phyloP scores from a whole-genome alignment of 306 rosid species.

The Ochetophila trinervis region DNA sequence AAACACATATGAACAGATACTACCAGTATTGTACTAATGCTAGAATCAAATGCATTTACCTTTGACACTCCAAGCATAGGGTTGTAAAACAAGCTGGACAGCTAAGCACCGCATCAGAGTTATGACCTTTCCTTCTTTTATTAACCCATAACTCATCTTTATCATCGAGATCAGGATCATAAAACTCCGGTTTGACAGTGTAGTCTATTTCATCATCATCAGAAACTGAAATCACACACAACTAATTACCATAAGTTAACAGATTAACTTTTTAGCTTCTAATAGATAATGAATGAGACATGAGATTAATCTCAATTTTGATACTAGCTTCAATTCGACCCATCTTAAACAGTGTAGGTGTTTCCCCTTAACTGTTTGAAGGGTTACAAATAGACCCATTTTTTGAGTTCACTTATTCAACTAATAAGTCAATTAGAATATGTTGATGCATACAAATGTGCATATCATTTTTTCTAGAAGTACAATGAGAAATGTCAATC shows the following conservation, averaged over 20 bases:
- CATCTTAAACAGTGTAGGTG: too few relatives aligned
- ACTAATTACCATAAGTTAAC: conserved; percentile 17
- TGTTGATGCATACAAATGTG: too few relatives aligned
- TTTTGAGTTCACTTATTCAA: too few relatives aligned
- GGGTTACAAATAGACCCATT: too few relatives aligned
- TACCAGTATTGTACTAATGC: not conserved
- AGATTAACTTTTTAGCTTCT: not conserved
- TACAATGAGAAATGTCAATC: too few relatives aligned
- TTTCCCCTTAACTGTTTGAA: too few relatives aligned
- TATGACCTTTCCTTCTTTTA: conserved; percentile 46
- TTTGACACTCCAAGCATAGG: conserved; percentile 75
- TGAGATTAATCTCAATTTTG: too few relatives aligned
- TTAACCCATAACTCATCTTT: conserved; percentile 74
- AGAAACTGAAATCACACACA: conserved; percentile 45
- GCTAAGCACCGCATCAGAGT: conserved; percentile 77
- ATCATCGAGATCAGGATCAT: conserved; percentile 59
- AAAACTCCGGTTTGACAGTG: conserved; percentile 74
- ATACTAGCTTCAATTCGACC: too few relatives aligned
- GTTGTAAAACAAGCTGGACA: conserved; percentile 86
- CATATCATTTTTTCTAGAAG: too few relatives aligned
- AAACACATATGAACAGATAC: too few relatives aligned
- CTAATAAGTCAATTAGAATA: too few relatives aligned
- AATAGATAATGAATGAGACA: too few relatives aligned
- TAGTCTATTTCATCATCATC: conserved; percentile 87
- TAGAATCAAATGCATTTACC: conserved; percentile 34